Evolutionary conservation across 805 yeast species (phyloP).

Genomic region (Candida tammaniensis): DNA sequence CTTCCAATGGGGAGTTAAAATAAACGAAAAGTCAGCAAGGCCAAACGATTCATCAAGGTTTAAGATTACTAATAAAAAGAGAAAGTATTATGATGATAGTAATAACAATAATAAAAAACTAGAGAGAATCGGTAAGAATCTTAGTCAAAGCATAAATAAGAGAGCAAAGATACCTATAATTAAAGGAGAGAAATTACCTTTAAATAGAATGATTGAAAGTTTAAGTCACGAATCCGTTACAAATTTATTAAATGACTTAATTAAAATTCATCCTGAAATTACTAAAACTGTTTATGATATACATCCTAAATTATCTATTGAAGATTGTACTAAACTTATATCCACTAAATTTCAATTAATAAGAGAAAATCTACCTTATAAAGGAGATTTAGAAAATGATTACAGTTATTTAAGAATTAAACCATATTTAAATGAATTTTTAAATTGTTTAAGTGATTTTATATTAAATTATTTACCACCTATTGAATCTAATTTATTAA

Average conservation of each 20-base stretch:
- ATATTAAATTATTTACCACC: slow-evolving; percentile 73
- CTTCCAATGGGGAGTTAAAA: slow-evolving; percentile 26
- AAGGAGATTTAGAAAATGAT: slow-evolving; percentile 69
- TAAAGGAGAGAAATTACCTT: slow-evolving; percentile 59
- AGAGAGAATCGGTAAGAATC: slow-evolving; percentile 6
- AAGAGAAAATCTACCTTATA: slow-evolving; percentile 60
- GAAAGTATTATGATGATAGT: slow-evolving; percentile 15
- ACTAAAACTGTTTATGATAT: slow-evolving; percentile 45
- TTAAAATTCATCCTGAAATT: slow-evolving; percentile 62
- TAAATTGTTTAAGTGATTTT: slow-evolving; percentile 70
- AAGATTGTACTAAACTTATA: slow-evolving; percentile 50
- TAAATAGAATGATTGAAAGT: slow-evolving; percentile 64
- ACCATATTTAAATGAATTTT: slow-evolving; percentile 63
- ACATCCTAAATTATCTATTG: slow-evolving; percentile 59
- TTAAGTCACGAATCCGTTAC: slow-evolving; percentile 58
- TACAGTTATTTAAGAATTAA: slow-evolving; percentile 75
- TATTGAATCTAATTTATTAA: slow-evolving; percentile 50
- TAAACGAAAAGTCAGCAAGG: slow-evolving; percentile 11
- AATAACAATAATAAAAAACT: slow-evolving; percentile 1
- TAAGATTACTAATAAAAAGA: slow-evolving; percentile 5
- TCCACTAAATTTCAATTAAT: slow-evolving; percentile 45
- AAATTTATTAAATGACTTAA: slow-evolving; percentile 48
- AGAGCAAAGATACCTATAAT: slow-evolving; percentile 42
- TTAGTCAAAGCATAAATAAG: slow-evolving; percentile 17
- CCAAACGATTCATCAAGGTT: background rate